Conservation (phyloP, 2,329 filamentous ascomycete species). For the Mariannaea elegans region DNA sequence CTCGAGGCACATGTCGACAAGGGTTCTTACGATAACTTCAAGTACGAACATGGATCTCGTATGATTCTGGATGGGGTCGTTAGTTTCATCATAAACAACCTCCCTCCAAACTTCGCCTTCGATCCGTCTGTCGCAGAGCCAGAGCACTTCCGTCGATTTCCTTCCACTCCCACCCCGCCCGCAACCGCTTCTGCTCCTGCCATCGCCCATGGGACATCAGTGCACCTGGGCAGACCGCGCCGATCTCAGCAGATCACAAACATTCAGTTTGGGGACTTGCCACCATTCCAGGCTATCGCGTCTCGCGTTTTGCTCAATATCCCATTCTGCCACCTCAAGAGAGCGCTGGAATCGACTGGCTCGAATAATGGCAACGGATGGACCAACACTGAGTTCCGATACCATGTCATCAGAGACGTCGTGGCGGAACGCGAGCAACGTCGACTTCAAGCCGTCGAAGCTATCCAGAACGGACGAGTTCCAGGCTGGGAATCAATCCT, state of each 20-base stretch:
- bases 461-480: conserved; percentile 49
- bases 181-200: conserved; percentile 25
- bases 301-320: conserved; percentile 76
- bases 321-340: conserved; percentile 73
- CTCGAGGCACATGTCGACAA: conserved; percentile 51
- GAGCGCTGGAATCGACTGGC: conserved; percentile 67
- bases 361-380: conserved; percentile 62
- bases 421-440: conserved; percentile 67
- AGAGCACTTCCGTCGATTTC: conserved; percentile 52
- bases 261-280: conserved; percentile 77
- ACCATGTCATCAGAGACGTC: conserved; percentile 58
- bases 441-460: conserved; percentile 57
- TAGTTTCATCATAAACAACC: conserved; percentile 67
- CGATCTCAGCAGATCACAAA: conserved; percentile 64
- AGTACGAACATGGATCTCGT: conserved; percentile 61
- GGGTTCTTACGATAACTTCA: conserved; percentile 56
- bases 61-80: conserved; percentile 63
- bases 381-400: conserved; percentile 57
- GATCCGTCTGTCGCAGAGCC: conserved; percentile 55
- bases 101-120: conserved; percentile 68
- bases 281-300: conserved; percentile 57
- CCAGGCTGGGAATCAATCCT: conserved; percentile 47
- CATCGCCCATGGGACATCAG: conserved; percentile 50
- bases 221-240: conserved; percentile 48
- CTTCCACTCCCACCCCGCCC: conserved; percentile 29